Base-by-base conservation (phyloP, 1,139 yeast species). In the Yamadazyma buinensis region DNA sequence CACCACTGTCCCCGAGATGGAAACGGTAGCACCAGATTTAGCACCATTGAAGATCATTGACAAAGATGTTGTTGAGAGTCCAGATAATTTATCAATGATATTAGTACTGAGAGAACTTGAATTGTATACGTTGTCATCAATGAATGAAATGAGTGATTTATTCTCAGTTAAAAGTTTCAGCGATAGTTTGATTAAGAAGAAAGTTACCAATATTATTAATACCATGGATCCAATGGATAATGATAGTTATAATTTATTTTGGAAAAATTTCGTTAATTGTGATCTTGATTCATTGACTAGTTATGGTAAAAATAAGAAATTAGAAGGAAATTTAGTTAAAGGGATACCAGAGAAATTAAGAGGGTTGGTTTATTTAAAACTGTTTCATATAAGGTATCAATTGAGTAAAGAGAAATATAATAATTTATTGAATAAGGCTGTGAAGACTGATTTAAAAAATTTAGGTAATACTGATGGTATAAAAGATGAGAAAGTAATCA, bases 81-180 rank as follows among this genome's bases (percentile, higher is more conserved):
- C 37, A 12, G 63, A 61, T 36, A 43, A 48, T 12, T 43, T 61
- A 10, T 56, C 66, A 5, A 48, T 54, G 28, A 54, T 64, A 13
- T 52, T 61, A n/a, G 41, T 57, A 13, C 49, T 54, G 24, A 49
- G 73, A 39, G 72, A 67, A 39, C 44, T 51, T 32, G 68, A 64
- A 33, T 29, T 51, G 5, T 64, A 59, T 37, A 42, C 49, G 7
- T 48, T 59, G n/a, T 65, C 67, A 3, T 48, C 41, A 22, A 54
- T 64, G 58, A 63, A 64, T 39, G 69, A 67, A 38, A 49, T 55
- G 15, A 58, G 66, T 5, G 73, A 67, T 29, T 48, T 54, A 10
- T 57, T 59, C 38, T 41, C 52, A 5, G 33, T 37, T 5, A 37
- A 37, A 12, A 46, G 42, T 26, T 33, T 46, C 19, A 33, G 36